Evolutionary conservation across 345 rosid genomes (phyloP).

Genomic region (Euphorbia lathyris): DNA sequence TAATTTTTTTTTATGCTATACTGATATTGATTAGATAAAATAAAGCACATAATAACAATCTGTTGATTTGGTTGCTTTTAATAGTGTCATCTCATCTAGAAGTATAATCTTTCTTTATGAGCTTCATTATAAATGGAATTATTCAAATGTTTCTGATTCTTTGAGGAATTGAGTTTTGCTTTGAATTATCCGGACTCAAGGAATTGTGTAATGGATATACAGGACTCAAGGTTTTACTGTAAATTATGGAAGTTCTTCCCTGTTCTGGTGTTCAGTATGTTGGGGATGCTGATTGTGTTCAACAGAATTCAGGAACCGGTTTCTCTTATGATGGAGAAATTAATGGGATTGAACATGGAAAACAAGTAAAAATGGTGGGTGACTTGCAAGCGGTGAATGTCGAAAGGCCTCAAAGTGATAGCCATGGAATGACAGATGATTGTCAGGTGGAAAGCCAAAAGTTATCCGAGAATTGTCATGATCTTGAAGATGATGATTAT

Average conservation of each 20-base stretch:
- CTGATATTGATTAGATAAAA: too few relatives aligned
- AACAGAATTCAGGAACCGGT: too few relatives aligned
- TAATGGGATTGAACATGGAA: too few relatives aligned
- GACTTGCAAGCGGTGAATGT: slow-evolving; percentile 32
- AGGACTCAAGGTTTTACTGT: slow-evolving; percentile 16
- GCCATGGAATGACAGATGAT: slow-evolving; percentile 35
- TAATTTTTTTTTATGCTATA: too few relatives aligned
- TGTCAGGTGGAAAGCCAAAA: slow-evolving; percentile 42
- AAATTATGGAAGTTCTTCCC: slow-evolving; percentile 57
- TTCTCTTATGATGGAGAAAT: too few relatives aligned
- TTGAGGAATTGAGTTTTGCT: too few relatives aligned
- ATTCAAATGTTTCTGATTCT: slow-evolving; percentile 16
- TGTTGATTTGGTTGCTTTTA: too few relatives aligned
- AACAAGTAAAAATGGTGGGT: slow-evolving; percentile 35
- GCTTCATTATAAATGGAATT: not conserved
- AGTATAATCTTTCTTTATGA: not conserved
- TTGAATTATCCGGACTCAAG: too few relatives aligned
- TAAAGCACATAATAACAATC: too few relatives aligned
- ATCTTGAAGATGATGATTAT: slow-evolving; percentile 47
- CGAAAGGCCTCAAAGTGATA: slow-evolving; percentile 36
- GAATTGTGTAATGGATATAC: slow-evolving; percentile 16
- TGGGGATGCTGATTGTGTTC: slow-evolving; percentile 36
- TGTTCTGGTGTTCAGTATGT: slow-evolving; percentile 48
- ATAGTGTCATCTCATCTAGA: too few relatives aligned
- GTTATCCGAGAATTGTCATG: slow-evolving; percentile 44